Percentiles rank a stretch among this genome's conserved stretches.
Conservation (phyloP, 1,284 basidiomycete genomes). For the Trametes polyzona region DNA sequence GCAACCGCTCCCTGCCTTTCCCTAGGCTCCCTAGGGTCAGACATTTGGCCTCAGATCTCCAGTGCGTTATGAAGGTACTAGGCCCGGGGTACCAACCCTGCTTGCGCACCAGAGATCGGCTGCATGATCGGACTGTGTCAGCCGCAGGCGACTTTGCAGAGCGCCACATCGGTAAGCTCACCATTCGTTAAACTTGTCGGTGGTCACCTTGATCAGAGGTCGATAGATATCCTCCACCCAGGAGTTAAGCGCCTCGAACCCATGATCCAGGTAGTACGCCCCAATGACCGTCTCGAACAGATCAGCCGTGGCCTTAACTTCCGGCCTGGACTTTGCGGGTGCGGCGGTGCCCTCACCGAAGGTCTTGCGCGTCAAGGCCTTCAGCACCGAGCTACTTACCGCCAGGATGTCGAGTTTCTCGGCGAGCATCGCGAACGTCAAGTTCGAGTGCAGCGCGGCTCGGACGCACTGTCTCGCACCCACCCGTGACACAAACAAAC, state of each 20-base stretch:
- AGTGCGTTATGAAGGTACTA: background rate
- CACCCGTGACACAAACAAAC: background rate
- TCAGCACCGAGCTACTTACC: slow-evolving; percentile 28
- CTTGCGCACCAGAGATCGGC: no score
- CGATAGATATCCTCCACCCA: slow-evolving; percentile 34
- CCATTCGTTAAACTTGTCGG: slow-evolving; percentile 22
- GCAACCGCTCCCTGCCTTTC: background rate
- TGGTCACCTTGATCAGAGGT: slow-evolving; percentile 28
- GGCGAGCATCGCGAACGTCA: slow-evolving; percentile 36
- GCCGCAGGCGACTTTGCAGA: background rate
- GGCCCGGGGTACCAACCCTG: background rate
- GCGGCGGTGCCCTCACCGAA: slow-evolving; percentile 32
- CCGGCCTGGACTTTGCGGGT: slow-evolving; percentile 16
- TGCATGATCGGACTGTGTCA: background rate
- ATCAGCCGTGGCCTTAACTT: slow-evolving; percentile 37
- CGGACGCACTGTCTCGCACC: slow-evolving; percentile 25
- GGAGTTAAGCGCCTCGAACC: slow-evolving; percentile 32
- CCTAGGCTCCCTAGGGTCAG: no score
- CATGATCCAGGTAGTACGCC: slow-evolving; percentile 34
- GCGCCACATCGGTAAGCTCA: slow-evolving; percentile 13
- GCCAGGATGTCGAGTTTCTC: slow-evolving; percentile 38
- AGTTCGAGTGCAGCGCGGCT: slow-evolving; percentile 34
- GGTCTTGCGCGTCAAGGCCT: slow-evolving; percentile 28
- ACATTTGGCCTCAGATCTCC: background rate
- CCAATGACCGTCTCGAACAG: slow-evolving; percentile 39